Evolutionary conservation across 495 filamentous ascomycete species (phyloP), one percentile per base, ranked within the genome.

Genomic region (Sphaerosporella brunnea): DNA sequence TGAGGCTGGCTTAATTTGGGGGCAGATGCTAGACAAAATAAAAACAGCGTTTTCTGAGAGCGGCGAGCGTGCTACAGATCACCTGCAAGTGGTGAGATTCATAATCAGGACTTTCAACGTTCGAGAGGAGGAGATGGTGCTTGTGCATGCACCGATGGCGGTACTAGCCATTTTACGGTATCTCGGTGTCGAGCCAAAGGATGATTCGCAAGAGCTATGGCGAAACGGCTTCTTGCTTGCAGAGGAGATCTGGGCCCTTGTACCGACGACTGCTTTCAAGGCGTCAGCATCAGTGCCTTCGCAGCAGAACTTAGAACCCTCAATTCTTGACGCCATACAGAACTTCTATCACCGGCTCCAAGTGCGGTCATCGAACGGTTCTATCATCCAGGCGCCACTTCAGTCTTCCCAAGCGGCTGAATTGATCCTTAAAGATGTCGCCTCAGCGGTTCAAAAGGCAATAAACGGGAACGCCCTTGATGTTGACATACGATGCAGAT

Each of bases 1-100:
- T 24, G 92, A 99, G 63, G 86, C 86, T 52, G 77, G 79, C 2
- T 68, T 95, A 34, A 94, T 99, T 19, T 99, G 93, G 71, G 77
- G 79, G 20, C 80, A 93, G 59, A 71, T 94, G 39, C 62, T 76
- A 30, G 63, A 72, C 18, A 66, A 78, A 39, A 62, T 80, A 48
- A 62, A 68, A 2, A 66, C 70, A 38, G 76, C 76, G 18, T 64
- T 88, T 40, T 64, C 69, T 21, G 55, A 67, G 5, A 63, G 62
- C 3, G 64, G 69, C 16, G 38, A 62, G 20, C 59, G 62, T 13
- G 52, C 34, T 4, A 62, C 64, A 34, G 70, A 73, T 13, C 77
- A 73, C 42, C 67, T 97, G 44, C 70, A 74, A 18, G 69, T 93
- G 23, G 78, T 85, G 41, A 73, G 71, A 35, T 99, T 96, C 60